Conservation (phyloP, 306 rosid species). For the Lablab purpureus region DNA sequence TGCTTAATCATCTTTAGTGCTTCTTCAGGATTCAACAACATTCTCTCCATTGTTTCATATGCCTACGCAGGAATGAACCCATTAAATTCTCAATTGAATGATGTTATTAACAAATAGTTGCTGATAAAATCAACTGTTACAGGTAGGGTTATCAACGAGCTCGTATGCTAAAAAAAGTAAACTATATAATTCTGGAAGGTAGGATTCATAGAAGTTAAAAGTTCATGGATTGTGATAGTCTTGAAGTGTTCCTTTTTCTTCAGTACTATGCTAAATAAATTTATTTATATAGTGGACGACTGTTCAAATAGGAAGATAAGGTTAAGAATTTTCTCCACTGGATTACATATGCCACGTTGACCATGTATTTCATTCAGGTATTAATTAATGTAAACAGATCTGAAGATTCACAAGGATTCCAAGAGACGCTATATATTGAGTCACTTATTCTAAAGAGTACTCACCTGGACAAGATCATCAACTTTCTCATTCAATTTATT, state of each 20-base stretch:
- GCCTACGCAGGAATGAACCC: constrained; percentile 58
- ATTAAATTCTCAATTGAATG: constrained; percentile 16
- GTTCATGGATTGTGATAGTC: neutral
- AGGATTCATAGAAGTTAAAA: neutral
- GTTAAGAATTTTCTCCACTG: constrained; percentile 22
- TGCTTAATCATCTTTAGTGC: constrained; percentile 71
- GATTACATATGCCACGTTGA: constrained; percentile 6
- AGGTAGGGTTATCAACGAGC: constrained; percentile 18
- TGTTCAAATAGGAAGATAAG: constrained; percentile 13
- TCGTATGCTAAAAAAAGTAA: neutral
- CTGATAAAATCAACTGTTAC: constrained; percentile 21
- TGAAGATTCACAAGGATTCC: constrained; percentile 20
- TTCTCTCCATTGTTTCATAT: constrained; percentile 86
- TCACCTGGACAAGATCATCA: constrained; percentile 88
- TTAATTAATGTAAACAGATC: neutral
- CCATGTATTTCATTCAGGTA: constrained; percentile 28
- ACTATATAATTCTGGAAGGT: constrained; percentile 2
- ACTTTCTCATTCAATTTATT: constrained; percentile 65
- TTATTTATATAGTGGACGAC: constrained; percentile 1
- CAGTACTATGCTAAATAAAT: neutral
- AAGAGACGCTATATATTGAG: neutral
- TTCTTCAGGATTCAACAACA: constrained; percentile 88
- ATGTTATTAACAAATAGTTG: constrained; percentile 8
- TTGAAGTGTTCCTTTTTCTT: neutral
- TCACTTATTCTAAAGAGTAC: constrained; percentile 41